Base-by-base conservation (phyloP, 192 early-diverging fungal genomes). In the Entomortierella lignicola region DNA sequence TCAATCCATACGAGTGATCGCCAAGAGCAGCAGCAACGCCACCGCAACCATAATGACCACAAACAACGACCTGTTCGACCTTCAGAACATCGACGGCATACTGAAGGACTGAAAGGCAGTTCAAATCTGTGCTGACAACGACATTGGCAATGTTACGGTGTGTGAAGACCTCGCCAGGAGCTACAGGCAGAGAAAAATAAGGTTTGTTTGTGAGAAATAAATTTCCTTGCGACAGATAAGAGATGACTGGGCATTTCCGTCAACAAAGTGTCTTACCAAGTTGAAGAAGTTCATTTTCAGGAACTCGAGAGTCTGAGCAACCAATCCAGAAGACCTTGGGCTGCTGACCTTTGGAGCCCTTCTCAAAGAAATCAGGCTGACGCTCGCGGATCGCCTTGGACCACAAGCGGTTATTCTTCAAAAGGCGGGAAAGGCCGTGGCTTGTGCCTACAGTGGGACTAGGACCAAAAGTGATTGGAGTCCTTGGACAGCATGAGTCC, bases 141-240 rank as follows among this genome's bases (percentile, higher is more conserved):
- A 94, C 91, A 82, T 98, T 98, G 65, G 97, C 98, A 59, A 99
- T 96, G 85, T 98, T 99, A 71, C 98, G 88, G 86, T 98, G 95
- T 2, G 97, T 94, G 86, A 99, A 99, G 37, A 98, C 82, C 52
- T 98, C 93, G 20, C 97, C 97, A 12, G 92, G 91, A 17, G 75
- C 75, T 79, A 42, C 3, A 66, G 1, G 15, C 5, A 41, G 6
- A 51, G 13, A 21, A 51, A 55, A 31, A 44, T 60, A 13, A 44
- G 20, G 44, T 47, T 47, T 47, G 44, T 47, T 47, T 37, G 4
- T 7, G 34, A 37, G 34, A 10, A 37, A 37, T 7, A 7, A 37
- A 7, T 37, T 37, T 37, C 34, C 34, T 4, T 37, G 34, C 4
- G 34, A 37, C 34, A 7, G 34, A 37, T 37, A 37, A 37, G 34